Percentiles rank a stretch among this genome's conserved stretches.
These are phyloP conservation scores for Saussurea involucrata DNA, from an alignment of 129 eudicot species.

Conservation along the genomic window DNA sequence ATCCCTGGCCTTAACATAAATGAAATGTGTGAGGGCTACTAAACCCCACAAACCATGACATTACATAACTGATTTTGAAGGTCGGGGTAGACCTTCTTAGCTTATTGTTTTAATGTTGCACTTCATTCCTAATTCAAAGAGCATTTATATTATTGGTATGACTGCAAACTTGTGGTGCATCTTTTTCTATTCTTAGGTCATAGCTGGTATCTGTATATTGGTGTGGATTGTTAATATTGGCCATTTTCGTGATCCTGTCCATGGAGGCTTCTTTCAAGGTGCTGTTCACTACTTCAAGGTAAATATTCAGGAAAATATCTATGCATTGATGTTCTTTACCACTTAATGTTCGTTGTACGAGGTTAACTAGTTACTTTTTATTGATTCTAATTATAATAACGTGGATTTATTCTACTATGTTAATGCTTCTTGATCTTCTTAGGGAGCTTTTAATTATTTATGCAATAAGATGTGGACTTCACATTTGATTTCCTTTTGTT, in stretches of 20 bases:
- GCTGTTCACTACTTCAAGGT: slow-evolving; percentile 99
- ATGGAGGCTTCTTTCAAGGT: slow-evolving; percentile 91
- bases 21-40: neutral
- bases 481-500: neutral
- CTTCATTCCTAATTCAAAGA: neutral
- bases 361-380: neutral
- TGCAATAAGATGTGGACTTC: neutral
- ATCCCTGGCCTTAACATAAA: neutral
- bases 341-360: neutral
- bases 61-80: neutral
- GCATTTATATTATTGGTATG: neutral
- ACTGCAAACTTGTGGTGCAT: neutral
- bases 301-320: slow-evolving; percentile 21
- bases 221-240: slow-evolving; percentile 99
- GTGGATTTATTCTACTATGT: neutral
- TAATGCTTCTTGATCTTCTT: neutral
- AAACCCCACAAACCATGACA: neutral
- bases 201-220: slow-evolving; percentile 93
- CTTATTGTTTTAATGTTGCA: neutral
- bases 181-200: slow-evolving; percentile 55
- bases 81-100: neutral
- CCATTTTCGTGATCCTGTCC: slow-evolving; percentile 94
- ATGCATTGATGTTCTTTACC: neutral
- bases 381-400: neutral
- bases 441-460: neutral